Conservation (phyloP, 495 filamentous ascomycete species). For the Hypoxylon fragiforme region DNA sequence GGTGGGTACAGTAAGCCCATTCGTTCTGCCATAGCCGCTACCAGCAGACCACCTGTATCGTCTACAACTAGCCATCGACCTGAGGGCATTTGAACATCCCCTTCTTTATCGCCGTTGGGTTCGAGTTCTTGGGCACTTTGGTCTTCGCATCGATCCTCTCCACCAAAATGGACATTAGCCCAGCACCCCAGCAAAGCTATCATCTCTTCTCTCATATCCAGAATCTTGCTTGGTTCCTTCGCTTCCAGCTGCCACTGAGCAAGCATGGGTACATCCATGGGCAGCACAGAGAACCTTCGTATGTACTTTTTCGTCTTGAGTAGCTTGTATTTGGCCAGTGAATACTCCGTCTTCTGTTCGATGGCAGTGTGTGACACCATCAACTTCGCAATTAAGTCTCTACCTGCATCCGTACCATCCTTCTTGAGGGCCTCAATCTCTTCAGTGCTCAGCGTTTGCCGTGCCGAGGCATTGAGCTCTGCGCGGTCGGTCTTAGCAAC, state of each 20-base stretch:
- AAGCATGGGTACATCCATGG: constrained; percentile 75
- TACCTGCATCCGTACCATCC: constrained; percentile 73
- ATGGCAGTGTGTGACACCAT: constrained; percentile 81
- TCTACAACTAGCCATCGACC: constrained; percentile 82
- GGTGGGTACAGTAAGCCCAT: constrained; percentile 77
- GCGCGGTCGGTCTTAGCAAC: constrained; percentile 78
- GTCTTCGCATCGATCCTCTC: constrained; percentile 39
- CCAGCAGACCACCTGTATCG: constrained; percentile 83
- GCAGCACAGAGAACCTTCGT: constrained; percentile 78
- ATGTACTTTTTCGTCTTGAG: constrained; percentile 94
- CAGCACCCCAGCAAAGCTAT: constrained; percentile 66
- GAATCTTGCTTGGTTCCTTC: constrained; percentile 74
- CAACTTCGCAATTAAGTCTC: constrained; percentile 85
- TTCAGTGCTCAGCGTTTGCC: constrained; percentile 77
- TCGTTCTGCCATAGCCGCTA: constrained; percentile 86
- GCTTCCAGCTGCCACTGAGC: constrained; percentile 73
- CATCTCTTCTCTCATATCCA: constrained; percentile 88
- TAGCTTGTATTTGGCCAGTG: constrained; percentile 90
- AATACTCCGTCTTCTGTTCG: constrained; percentile 93
- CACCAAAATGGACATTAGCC: constrained; percentile 55
- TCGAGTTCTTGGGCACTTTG: constrained; percentile 27
- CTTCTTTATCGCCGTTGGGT: constrained; percentile 9
- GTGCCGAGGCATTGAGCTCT: constrained; percentile 76
- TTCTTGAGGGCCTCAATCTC: constrained; percentile 93
- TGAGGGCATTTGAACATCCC: constrained; percentile 13